Conservation (phyloP, 768 basidiomycete genomes). For the Pisolithus orientalis region DNA sequence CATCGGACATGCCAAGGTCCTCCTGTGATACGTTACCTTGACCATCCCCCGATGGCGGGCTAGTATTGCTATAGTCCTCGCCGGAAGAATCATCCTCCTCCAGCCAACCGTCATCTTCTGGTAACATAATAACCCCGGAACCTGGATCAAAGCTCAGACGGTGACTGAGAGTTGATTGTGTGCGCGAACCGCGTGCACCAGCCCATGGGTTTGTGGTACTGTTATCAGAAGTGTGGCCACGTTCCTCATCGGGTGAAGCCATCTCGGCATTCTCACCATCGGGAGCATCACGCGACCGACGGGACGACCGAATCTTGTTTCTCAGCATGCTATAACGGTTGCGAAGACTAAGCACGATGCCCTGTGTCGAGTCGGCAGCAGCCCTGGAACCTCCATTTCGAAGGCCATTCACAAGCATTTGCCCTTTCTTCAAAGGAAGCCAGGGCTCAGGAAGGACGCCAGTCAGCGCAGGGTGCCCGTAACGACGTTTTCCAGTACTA, state of each 20-base stretch:
- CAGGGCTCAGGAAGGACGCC: slow-evolving; percentile 91
- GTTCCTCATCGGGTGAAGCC: slow-evolving; percentile 9
- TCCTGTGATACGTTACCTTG: slow-evolving; percentile 16
- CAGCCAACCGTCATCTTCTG: slow-evolving; percentile 67
- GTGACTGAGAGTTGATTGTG: slow-evolving; percentile 36
- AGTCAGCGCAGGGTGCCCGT: slow-evolving; percentile 93
- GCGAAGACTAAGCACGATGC: slow-evolving; percentile 78
- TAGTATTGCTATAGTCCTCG: slow-evolving; percentile 35
- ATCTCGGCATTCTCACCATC: slow-evolving; percentile 5
- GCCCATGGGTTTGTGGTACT: slow-evolving; percentile 53
- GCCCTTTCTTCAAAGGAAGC: slow-evolving; percentile 85
- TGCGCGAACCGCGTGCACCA: slow-evolving; percentile 30
- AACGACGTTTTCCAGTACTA: slow-evolving; percentile 91
- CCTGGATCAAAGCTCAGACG: slow-evolving; percentile 80
- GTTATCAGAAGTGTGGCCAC: slow-evolving; percentile 20
- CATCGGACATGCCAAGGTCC: slow-evolving; percentile 9
- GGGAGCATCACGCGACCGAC: slow-evolving; percentile 1
- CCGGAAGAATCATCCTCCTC: slow-evolving; percentile 44
- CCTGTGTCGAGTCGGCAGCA: slow-evolving; percentile 42
- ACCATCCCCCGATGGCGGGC: slow-evolving; percentile 18
- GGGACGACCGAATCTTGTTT: slow-evolving; percentile 20
- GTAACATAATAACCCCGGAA: slow-evolving; percentile 84
- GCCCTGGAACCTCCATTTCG: slow-evolving; percentile 30
- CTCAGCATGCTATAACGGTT: slow-evolving; percentile 58
- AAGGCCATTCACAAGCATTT: slow-evolving; percentile 57